Evolutionary conservation across 1,139 yeast species (phyloP).

Genomic region (Tardiomyces depauwii): DNA sequence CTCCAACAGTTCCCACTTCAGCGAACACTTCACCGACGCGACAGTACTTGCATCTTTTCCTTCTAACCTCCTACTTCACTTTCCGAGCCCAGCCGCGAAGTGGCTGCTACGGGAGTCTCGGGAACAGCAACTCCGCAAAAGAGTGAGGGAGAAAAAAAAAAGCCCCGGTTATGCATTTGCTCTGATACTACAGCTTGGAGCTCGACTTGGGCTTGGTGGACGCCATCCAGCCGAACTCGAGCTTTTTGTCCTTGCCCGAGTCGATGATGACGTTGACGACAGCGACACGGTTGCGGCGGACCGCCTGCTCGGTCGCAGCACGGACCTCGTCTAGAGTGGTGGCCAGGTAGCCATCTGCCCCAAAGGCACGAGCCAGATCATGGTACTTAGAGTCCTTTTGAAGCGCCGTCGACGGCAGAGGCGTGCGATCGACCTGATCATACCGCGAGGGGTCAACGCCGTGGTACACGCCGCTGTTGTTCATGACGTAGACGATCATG

Average conservation of each 20-base stretch:
- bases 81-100: too few species aligned
- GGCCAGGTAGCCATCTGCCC: constrained; percentile 42
- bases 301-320: constrained; percentile 30
- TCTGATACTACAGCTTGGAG: not conserved
- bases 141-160: too few species aligned
- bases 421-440: constrained; percentile 14
- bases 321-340: constrained; percentile 30
- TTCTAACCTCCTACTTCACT: too few species aligned
- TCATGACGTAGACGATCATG: constrained; percentile 48
- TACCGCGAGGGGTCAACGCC: constrained; percentile 35
- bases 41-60: too few species aligned
- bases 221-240: constrained; percentile 56
- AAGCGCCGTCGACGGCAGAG: constrained; percentile 46
- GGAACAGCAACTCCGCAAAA: too few species aligned
- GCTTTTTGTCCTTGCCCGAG: constrained; percentile 40
- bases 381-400: constrained; percentile 46
- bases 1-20: too few species aligned
- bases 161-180: too few species aligned
- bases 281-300: constrained; percentile 29
- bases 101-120: too few species aligned
- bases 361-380: constrained; percentile 39
- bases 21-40: too few species aligned
- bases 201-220: constrained; percentile 25
- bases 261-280: constrained; percentile 49
- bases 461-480: constrained; percentile 57